phyloP scores from a whole-genome alignment of 1,284 basidiomycete genomes.

The Filobasidium uniguttulatum region DNA sequence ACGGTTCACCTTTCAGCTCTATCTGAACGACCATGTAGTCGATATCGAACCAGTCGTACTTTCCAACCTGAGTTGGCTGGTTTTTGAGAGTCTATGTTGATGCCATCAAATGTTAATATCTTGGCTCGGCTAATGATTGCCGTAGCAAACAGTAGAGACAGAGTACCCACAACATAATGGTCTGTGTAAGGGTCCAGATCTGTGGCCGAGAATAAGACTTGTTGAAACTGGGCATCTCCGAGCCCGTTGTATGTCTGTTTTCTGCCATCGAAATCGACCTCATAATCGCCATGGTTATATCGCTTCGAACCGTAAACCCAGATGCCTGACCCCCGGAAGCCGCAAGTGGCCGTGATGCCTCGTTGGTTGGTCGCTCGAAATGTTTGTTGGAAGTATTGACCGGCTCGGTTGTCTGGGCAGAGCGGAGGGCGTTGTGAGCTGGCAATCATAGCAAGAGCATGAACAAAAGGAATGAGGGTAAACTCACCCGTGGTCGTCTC shows the following conservation, averaged over 20 bases:
- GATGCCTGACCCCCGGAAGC: background rate
- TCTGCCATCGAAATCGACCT: background rate
- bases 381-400: background rate
- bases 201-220: background rate
- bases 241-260: background rate
- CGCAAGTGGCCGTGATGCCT: background rate
- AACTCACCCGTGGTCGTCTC: background rate
- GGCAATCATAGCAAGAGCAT: background rate
- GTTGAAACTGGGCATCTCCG: no score
- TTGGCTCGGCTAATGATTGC: no score
- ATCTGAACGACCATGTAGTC: background rate
- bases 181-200: background rate
- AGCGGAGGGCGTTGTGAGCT: background rate
- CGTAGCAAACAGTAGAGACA: no score
- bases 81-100: no score
- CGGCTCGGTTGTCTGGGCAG: background rate
- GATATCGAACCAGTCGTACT: background rate
- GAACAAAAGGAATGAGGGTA: background rate
- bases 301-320: background rate
- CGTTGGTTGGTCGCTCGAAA: background rate
- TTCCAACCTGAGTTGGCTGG: no score
- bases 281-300: background rate
- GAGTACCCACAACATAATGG: background rate
- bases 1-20: no score
- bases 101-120: no score